Percentiles rank a stretch among this genome's conserved stretches.
phyloP scores from a whole-genome alignment of 345 rosid genomes.

The Dimocarpus longan region DNA sequence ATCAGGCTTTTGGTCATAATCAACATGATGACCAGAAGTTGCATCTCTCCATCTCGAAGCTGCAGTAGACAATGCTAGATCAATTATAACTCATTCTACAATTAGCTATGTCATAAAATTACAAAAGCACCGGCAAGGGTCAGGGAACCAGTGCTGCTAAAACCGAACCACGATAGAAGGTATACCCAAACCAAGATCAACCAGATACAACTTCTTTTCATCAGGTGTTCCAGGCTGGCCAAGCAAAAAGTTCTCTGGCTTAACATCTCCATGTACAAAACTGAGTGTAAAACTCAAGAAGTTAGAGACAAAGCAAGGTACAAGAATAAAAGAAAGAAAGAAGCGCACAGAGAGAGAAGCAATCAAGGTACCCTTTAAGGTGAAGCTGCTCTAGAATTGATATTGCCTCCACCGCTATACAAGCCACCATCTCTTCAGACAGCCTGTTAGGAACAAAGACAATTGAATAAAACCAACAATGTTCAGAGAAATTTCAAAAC shows the following conservation, averaged over 20 bases:
- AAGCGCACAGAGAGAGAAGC: not conserved
- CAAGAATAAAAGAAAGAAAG: not conserved
- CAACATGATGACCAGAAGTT: slow-evolving; percentile 44
- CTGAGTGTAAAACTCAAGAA: slow-evolving; percentile 25
- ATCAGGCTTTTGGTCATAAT: slow-evolving; percentile 54
- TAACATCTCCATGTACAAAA: slow-evolving; percentile 49
- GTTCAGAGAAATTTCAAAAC: slow-evolving; percentile 9
- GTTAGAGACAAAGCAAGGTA: not conserved
- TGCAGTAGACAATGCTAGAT: slow-evolving; percentile 23
- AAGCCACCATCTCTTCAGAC: slow-evolving; percentile 63
- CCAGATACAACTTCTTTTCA: slow-evolving; percentile 41
- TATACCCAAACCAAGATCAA: slow-evolving; percentile 51
- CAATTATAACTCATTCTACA: slow-evolving; percentile 21
- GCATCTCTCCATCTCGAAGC: slow-evolving; percentile 45
- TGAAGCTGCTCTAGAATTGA: slow-evolving; percentile 59
- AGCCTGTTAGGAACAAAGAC: slow-evolving; percentile 35
- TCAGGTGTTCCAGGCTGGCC: slow-evolving; percentile 41
- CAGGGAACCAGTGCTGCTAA: not conserved
- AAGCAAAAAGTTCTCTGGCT: slow-evolving; percentile 49
- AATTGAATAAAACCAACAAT: slow-evolving; percentile 5
- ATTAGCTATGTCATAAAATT: not conserved
- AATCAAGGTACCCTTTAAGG: slow-evolving; percentile 42
- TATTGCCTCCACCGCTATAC: slow-evolving; percentile 60
- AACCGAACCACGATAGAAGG: slow-evolving; percentile 3
- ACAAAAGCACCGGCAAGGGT: slow-evolving; percentile 2